These are phyloP conservation scores for Miscanthus lutarioriparius DNA, from an alignment of 176 grass and related monocot species.

Conservation along the genomic window DNA sequence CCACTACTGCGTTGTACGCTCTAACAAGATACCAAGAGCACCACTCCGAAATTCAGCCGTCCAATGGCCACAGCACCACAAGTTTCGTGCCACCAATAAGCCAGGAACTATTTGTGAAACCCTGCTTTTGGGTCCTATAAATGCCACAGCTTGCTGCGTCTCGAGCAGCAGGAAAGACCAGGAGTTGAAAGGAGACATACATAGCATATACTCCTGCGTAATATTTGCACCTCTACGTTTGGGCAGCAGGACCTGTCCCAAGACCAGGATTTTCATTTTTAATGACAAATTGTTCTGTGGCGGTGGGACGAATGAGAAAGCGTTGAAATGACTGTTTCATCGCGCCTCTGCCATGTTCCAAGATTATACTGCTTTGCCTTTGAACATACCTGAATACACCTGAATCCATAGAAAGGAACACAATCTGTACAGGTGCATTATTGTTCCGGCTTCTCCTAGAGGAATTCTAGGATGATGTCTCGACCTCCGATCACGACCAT, in stretches of 20 bases:
- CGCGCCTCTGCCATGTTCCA: too few species aligned
- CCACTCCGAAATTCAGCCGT: slow-evolving; percentile 17
- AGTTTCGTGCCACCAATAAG: slow-evolving; percentile 1
- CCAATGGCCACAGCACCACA: slow-evolving; percentile 37
- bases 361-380: too few species aligned
- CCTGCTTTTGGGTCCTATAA: slow-evolving; percentile 22
- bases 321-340: too few species aligned
- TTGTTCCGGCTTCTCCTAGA: not conserved
- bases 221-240: too few species aligned
- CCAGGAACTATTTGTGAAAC: not conserved
- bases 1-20: not conserved
- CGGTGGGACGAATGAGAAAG: too few species aligned
- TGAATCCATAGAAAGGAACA: not conserved
- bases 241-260: too few species aligned
- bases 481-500: not conserved
- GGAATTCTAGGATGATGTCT: slow-evolving; percentile 22
- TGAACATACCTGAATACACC: too few species aligned
- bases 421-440: not conserved
- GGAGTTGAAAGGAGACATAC: not conserved
- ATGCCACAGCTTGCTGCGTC: not conserved
- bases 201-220: not conserved
- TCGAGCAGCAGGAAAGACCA: not conserved
- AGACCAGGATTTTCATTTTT: too few species aligned
- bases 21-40: not conserved
- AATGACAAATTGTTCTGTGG: too few species aligned